A percentile compares a stretch with the other conserved stretches of the same genome.
Conservation (phyloP, 441 rosid species). For the Erodium moschatum region DNA sequence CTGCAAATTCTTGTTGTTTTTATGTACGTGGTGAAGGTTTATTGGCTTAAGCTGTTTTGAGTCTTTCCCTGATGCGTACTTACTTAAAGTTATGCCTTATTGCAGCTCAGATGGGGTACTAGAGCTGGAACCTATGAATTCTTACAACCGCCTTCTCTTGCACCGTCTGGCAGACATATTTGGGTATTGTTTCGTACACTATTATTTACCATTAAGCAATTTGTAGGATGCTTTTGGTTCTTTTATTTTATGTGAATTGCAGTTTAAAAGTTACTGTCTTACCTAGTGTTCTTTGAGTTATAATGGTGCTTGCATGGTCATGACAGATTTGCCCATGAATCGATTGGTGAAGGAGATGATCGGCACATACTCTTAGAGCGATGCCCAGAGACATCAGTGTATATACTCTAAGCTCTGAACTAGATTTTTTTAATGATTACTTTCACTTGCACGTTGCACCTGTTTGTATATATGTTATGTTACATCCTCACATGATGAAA, state of each 20-base stretch:
- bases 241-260: neutral
- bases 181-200: conserved; percentile 31
- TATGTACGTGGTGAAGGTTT: too few species aligned
- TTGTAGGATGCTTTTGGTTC: neutral
- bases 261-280: neutral
- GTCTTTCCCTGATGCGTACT: neutral
- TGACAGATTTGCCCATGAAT: conserved; percentile 55
- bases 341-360: conserved; percentile 61
- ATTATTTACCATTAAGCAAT: neutral
- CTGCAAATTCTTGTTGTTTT: too few species aligned
- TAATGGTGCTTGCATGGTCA: conserved; percentile 10
- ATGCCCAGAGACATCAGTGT: conserved; percentile 54
- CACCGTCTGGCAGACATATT: conserved; percentile 68
- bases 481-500: neutral
- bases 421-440: neutral
- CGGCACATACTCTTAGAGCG: conserved; percentile 53
- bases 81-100: conserved; percentile 4
- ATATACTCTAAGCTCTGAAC: conserved; percentile 17
- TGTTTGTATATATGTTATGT: neutral
- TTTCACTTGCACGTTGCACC: neutral
- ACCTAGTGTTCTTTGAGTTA: neutral
- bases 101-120: conserved; percentile 49
- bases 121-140: conserved; percentile 61
- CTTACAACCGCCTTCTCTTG: conserved; percentile 57
- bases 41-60: neutral